Evolutionary conservation across 2,329 filamentous ascomycete species (phyloP).

Genomic region (Penicillium capsulatum): DNA sequence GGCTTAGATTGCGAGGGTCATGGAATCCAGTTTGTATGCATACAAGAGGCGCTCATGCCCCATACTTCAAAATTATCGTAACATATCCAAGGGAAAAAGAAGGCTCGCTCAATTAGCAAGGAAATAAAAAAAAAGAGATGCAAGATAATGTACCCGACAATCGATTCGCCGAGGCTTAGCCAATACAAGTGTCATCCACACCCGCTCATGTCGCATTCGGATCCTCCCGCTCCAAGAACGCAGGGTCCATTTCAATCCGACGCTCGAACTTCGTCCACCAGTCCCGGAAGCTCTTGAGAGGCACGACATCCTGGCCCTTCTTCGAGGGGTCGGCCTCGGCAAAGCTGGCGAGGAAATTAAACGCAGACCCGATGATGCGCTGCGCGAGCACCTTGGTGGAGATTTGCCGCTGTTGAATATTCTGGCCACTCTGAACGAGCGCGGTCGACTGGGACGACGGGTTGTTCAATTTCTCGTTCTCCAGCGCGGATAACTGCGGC

Average conservation of each 20-base stretch:
- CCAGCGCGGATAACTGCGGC: slow-evolving; percentile 60
- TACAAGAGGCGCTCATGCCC: neutral
- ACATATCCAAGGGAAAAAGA: neutral
- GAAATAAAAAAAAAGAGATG: too few relatives aligned
- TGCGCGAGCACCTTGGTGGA: slow-evolving; percentile 80
- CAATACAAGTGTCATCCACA: too few relatives aligned
- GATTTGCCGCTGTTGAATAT: slow-evolving; percentile 39
- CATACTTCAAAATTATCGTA: neutral
- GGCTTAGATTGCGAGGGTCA: too few relatives aligned
- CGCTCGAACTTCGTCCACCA: slow-evolving; percentile 98
- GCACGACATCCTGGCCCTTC: slow-evolving; percentile 75
- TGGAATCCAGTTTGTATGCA: neutral
- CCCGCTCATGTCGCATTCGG: slow-evolving; percentile 31
- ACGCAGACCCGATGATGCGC: slow-evolving; percentile 92
- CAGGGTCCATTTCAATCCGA: slow-evolving; percentile 76
- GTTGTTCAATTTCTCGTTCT: slow-evolving; percentile 21
- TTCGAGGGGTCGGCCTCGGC: slow-evolving; percentile 54
- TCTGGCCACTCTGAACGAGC: slow-evolving; percentile 27
- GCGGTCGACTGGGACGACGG: slow-evolving; percentile 20
- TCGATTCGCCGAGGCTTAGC: too few relatives aligned
- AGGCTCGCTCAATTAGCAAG: neutral
- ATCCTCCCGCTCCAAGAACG: slow-evolving; percentile 74
- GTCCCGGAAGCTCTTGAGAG: slow-evolving; percentile 89
- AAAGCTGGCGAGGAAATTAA: slow-evolving; percentile 92
- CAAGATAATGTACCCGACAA: slow-evolving; percentile 7